Conservation (phyloP, 2,329 filamentous ascomycete genomes). For the Alternaria rosae region DNA sequence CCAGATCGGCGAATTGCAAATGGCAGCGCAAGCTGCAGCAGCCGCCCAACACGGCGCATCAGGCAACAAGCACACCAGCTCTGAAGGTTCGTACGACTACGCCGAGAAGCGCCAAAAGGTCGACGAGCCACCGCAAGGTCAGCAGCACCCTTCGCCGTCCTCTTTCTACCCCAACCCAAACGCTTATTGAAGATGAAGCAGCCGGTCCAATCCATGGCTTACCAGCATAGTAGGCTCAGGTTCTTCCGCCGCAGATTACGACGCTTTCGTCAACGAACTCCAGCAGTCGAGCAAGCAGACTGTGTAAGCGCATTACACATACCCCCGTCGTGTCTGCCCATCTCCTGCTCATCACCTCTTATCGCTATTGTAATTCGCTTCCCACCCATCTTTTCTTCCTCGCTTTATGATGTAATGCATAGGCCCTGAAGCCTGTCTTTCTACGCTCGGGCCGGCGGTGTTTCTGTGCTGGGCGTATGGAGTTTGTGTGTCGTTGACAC, state of each 20-base stretch:
- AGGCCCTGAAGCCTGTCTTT: slow-evolving; percentile 20
- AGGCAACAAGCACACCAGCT: slow-evolving; percentile 43
- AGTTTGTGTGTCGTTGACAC: slow-evolving; percentile 2
- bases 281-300: slow-evolving; percentile 25
- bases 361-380: neutral
- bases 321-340: neutral
- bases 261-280: slow-evolving; percentile 29
- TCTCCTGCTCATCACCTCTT: neutral
- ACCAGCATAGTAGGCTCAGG: slow-evolving; percentile 28
- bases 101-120: slow-evolving; percentile 47
- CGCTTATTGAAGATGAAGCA: slow-evolving; percentile 41
- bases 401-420: slow-evolving; percentile 29
- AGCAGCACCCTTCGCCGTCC: slow-evolving; percentile 35
- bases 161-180: slow-evolving; percentile 32
- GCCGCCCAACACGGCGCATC: slow-evolving; percentile 44
- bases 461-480: slow-evolving; percentile 26
- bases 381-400: neutral
- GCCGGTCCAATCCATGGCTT: slow-evolving; percentile 36
- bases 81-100: slow-evolving; percentile 44
- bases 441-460: slow-evolving; percentile 17
- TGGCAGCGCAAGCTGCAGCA: slow-evolving; percentile 48
- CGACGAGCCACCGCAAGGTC: slow-evolving; percentile 46
- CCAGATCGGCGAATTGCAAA: slow-evolving; percentile 44
- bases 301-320: slow-evolving; percentile 11
- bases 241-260: slow-evolving; percentile 21